Conservation (phyloP, 495 filamentous ascomycete genomes). For the Friedmanniomyces endolithicus region DNA sequence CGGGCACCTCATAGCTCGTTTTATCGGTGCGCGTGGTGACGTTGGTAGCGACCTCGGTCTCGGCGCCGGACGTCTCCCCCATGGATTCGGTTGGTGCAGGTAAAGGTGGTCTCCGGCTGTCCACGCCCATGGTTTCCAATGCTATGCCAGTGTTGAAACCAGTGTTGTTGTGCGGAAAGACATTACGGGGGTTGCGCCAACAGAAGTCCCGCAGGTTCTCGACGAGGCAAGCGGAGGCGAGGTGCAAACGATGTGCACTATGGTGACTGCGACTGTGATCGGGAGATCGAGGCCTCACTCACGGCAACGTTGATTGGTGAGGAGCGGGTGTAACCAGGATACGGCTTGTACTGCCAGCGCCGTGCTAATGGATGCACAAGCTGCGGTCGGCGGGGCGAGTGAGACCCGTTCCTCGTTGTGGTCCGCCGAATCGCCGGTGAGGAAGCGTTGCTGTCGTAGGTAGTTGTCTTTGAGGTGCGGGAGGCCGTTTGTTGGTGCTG, state of each 20-base stretch:
- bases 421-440: not conserved
- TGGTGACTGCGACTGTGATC: not conserved
- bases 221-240: not conserved
- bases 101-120: constrained; percentile 27
- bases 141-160: not conserved
- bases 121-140: constrained; percentile 25
- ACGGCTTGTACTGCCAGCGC: not conserved
- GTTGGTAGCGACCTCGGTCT: constrained; percentile 60
- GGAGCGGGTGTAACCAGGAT: not conserved
- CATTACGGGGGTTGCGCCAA: not conserved
- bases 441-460: not conserved
- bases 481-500: too few species aligned
- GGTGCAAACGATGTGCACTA: not conserved
- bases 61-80: constrained; percentile 20
- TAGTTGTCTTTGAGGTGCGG: too few species aligned
- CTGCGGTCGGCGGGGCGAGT: not conserved
- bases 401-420: not conserved
- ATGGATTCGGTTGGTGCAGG: constrained; percentile 27
- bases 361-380: not conserved
- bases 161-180: not conserved
- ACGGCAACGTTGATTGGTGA: not conserved
- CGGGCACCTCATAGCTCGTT: constrained; percentile 80
- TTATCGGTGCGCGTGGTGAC: constrained; percentile 66
- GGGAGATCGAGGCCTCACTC: not conserved
- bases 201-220: not conserved